Conservation (phyloP, 305 asterid genomes). For the Fraxinus angustifolia region DNA sequence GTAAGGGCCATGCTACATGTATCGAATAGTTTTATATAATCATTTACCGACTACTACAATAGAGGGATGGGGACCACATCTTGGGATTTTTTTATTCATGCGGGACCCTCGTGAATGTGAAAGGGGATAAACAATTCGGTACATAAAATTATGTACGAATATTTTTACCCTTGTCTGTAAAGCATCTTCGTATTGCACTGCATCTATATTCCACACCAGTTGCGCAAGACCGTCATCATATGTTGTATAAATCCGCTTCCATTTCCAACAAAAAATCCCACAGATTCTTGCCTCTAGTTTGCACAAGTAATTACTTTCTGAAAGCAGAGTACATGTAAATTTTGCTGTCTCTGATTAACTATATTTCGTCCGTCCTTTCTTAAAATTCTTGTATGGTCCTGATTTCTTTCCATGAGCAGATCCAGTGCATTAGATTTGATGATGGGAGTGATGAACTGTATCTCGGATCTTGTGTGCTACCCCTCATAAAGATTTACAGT, state of each 20-base stretch:
- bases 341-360: background rate
- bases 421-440: background rate
- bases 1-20: too few species aligned
- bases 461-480: conserved; percentile 19
- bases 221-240: background rate
- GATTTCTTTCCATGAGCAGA: background rate
- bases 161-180: too few species aligned
- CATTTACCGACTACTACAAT: too few species aligned
- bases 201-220: background rate
- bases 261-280: background rate
- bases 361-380: background rate
- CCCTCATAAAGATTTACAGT: conserved; percentile 22
- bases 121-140: too few species aligned
- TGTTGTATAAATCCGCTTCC: background rate
- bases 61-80: too few species aligned
- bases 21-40: too few species aligned
- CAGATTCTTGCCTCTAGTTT: background rate
- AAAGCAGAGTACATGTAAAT: background rate
- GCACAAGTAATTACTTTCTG: background rate
- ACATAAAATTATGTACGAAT: too few species aligned
- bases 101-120: too few species aligned
- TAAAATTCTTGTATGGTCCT: background rate
- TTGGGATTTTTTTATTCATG: too few species aligned
- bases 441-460: background rate
- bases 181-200: background rate